Percentiles rank a stretch among this genome's conserved stretches.
These are phyloP conservation scores for Cutaneotrichosporon sp. DNA, from an alignment of 1,284 basidiomycete genomes.

Conservation along the genomic window DNA sequence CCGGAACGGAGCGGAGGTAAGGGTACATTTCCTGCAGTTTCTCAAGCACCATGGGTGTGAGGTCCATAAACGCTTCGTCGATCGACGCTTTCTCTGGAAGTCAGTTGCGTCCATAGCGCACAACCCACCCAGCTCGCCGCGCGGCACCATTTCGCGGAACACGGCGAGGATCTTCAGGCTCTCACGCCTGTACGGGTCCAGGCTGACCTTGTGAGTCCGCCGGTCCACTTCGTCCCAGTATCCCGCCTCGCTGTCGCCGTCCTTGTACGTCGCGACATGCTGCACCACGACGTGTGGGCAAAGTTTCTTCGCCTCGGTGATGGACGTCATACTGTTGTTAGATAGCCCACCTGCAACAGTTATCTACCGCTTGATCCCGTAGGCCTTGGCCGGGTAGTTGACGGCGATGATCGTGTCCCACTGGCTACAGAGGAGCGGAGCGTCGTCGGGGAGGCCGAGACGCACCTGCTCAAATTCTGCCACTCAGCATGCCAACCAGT, in stretches of 20 bases:
- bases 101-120: not conserved
- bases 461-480: conserved; percentile 77
- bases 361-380: conserved; percentile 68
- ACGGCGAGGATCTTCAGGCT: conserved; percentile 80
- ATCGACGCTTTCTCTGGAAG: conserved; percentile 66
- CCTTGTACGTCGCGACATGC: conserved; percentile 85
- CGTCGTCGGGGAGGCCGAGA: conserved; percentile 62
- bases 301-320: conserved; percentile 72
- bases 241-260: conserved; percentile 78
- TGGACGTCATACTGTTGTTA: conserved; percentile 29
- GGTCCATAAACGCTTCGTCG: conserved; percentile 77
- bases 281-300: conserved; percentile 81
- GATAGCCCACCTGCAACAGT: not conserved
- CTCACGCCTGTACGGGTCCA: conserved; percentile 90
- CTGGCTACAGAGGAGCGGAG: conserved; percentile 85
- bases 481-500: not conserved
- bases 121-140: conserved; percentile 59
- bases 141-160: conserved; percentile 71
- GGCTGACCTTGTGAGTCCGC: conserved; percentile 88
- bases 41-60: conserved; percentile 70
- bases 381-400: conserved; percentile 88
- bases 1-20: conserved; percentile 64
- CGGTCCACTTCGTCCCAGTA: conserved; percentile 85
- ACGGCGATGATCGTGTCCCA: conserved; percentile 89
- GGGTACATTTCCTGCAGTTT: conserved; percentile 68